Evolutionary conservation across 345 rosid genomes (phyloP).

Genomic region (Citrus inodora): DNA sequence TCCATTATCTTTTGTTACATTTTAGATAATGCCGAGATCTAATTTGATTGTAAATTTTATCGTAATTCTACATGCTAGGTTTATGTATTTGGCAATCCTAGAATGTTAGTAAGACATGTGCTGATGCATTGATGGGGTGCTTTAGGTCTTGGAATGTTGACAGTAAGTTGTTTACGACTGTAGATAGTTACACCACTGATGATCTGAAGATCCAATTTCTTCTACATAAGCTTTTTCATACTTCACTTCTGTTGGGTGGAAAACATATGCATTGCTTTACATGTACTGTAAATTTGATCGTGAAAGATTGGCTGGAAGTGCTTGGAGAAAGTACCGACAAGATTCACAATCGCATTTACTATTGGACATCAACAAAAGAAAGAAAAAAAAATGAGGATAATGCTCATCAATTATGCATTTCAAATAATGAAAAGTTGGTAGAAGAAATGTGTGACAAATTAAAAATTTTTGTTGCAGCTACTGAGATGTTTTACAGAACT

Average conservation of each 20-base stretch:
- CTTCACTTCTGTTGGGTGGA: neutral
- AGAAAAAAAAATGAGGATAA: neutral
- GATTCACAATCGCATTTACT: neutral
- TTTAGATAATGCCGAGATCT: neutral
- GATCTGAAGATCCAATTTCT: neutral
- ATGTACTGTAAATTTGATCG: neutral
- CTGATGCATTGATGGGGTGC: neutral
- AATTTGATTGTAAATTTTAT: neutral
- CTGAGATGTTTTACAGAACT: neutral
- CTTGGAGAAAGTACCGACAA: neutral
- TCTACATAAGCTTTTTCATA: neutral
- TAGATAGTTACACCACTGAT: neutral
- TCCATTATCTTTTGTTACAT: neutral
- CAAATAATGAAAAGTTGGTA: neutral
- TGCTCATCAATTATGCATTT: neutral
- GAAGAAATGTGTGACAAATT: constrained; percentile 2
- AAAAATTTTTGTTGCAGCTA: neutral
- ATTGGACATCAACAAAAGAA: neutral
- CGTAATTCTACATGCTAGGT: neutral
- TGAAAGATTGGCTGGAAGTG: neutral
- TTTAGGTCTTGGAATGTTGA: neutral
- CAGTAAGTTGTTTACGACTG: neutral
- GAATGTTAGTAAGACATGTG: neutral
- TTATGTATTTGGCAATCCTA: neutral
- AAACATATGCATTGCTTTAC: neutral